phyloP scores from a whole-genome alignment of 345 rosid genomes.

The Gossypium herbaceum region DNA sequence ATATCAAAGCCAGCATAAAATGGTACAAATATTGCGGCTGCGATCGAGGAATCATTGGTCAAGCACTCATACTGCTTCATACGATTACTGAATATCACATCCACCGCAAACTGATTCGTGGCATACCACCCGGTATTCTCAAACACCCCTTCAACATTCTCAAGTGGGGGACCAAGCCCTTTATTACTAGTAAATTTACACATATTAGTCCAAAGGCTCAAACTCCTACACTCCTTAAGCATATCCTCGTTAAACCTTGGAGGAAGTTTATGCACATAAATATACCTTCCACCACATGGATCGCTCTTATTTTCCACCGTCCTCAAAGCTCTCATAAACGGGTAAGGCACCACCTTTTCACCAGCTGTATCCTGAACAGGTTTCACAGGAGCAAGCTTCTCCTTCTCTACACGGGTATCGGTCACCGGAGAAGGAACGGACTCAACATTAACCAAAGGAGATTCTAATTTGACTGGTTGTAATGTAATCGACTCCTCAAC shows the following conservation, averaged over 20 bases:
- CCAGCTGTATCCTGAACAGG: neutral
- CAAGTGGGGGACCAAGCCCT: slow-evolving; percentile 77
- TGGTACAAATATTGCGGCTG: slow-evolving; percentile 83
- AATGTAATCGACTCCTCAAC: slow-evolving; percentile 25
- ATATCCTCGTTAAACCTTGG: slow-evolving; percentile 77
- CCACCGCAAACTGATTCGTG: slow-evolving; percentile 84
- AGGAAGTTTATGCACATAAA: slow-evolving; percentile 75
- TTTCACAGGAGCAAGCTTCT: neutral
- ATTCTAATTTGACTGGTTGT: slow-evolving; percentile 25
- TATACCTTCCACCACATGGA: slow-evolving; percentile 80
- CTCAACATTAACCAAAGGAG: slow-evolving; percentile 19
- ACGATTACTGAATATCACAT: slow-evolving; percentile 71
- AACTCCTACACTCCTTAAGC: slow-evolving; percentile 74
- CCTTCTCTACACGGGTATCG: slow-evolving; percentile 10
- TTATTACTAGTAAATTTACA: slow-evolving; percentile 74
- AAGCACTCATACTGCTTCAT: slow-evolving; percentile 90
- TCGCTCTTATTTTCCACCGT: slow-evolving; percentile 70
- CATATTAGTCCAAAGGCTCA: slow-evolving; percentile 92
- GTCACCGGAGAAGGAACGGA: slow-evolving; percentile 25
- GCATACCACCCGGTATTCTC: slow-evolving; percentile 80
- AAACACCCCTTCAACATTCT: slow-evolving; percentile 76
- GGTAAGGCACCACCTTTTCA: slow-evolving; percentile 30
- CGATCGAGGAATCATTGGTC: slow-evolving; percentile 74
- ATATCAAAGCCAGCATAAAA: slow-evolving; percentile 87
- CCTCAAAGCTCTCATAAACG: slow-evolving; percentile 64